Base-by-base conservation (phyloP, 176 grass and related monocot genomes). In the Carex scoparia region DNA sequence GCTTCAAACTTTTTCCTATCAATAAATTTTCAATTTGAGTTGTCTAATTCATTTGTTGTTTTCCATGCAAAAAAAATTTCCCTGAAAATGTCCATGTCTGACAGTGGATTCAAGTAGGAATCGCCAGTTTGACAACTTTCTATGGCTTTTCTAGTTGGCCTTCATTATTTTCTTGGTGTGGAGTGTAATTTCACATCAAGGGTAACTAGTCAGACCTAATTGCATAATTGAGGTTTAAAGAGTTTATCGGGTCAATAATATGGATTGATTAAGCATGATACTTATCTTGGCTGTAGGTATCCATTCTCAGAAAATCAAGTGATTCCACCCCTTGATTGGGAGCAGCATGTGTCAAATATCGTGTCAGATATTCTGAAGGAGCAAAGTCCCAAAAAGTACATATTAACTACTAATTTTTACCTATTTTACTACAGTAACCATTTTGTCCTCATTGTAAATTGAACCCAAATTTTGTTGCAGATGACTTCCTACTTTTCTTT, bases 331-430 rank as follows among this genome's bases (percentile, higher is more conserved):
- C 90, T 99, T 88, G 96, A 99, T 61, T 99, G 96, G 96, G 96
- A 99, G 92, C 91, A 94, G 80, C 94, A 99, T 30, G 87, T 99
- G 9, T 94, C 90, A 53, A 93, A 94, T 88, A 95, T 99, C 69
- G 93, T 91, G 69, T 86, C 91, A 84, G 96, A 99, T 84, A 91
- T 99, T 79, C 84, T 99, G 79, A 94, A 86, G 85, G 96, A 99
- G 79, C 96, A 99, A 87, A 99, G 91, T 75, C 96, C 96, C 81
- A 99, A 99, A 91, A 99, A 90, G 96, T 99, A 64, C 9, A 18
- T 27, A 37, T 44, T 70, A 81, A 59, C 57, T 61, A 72, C 37
- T n/a, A 67, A 55, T 65, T 74, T 38, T 75, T 60, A 74, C 83
- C 61, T 23, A 53, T 61, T 37, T 84, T 85, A 4, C 44, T 27